Conservation (phyloP, 345 rosid genomes). For the Hibiscus syriacus region DNA sequence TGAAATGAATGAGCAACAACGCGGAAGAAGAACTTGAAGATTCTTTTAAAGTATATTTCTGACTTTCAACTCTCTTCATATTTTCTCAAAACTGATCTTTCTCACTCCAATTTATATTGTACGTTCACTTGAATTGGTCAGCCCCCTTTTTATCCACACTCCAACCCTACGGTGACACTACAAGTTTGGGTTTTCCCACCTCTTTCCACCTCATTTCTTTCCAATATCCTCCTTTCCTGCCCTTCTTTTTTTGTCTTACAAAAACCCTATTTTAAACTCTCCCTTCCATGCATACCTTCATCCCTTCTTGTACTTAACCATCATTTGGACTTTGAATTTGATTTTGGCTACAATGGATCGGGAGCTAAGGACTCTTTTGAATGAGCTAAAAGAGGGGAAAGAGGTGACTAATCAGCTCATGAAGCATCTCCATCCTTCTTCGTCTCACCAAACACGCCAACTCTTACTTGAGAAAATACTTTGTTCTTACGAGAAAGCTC, state of each 20-base stretch:
- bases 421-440: constrained; percentile 35
- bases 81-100: background rate
- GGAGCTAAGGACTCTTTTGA: constrained; percentile 32
- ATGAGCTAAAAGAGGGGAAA: constrained; percentile 53
- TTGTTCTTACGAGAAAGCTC: constrained; percentile 56
- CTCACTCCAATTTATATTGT: background rate
- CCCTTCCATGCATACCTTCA: too few species aligned
- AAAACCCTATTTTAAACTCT: background rate
- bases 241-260: background rate
- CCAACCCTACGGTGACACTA: background rate
- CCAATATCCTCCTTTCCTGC: constrained; percentile 14
- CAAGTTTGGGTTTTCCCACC: too few species aligned
- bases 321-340: background rate
- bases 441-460: constrained; percentile 34
- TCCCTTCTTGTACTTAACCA: too few species aligned
- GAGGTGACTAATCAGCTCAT: constrained; percentile 46
- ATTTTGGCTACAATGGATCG: constrained; percentile 11
- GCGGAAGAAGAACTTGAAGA: constrained; percentile 32
- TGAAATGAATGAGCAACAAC: constrained; percentile 18
- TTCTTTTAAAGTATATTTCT: constrained; percentile 2
- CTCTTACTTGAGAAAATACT: constrained; percentile 43
- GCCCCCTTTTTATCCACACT: background rate
- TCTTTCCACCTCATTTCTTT: constrained; percentile 15
- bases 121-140: constrained; percentile 32
- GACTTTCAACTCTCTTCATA: background rate